Base-by-base conservation (phyloP, 2,329 filamentous ascomycete species). In the Dactylellina parvicollis region DNA sequence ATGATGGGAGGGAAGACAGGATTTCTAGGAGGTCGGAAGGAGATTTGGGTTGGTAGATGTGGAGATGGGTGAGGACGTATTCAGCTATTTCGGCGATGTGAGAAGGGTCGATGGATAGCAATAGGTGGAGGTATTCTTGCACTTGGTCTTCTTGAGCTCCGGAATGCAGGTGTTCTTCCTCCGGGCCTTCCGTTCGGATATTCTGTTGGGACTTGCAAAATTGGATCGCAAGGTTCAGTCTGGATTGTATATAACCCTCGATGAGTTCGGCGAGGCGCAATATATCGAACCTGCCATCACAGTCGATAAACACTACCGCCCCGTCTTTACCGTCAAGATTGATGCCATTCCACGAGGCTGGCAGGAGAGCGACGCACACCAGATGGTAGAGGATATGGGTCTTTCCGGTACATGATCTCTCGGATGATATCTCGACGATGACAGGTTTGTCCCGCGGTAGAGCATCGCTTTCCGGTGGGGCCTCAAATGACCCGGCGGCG, bases 381-480 rank as follows among this genome's bases (percentile, higher is more conserved):
- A 89, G 79, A 70, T 85, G 83, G 79, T 88, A 87, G 34, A 89
- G 80, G 0, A 89, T 78, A 34, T 86, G 84, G 0, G 87, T 86
- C 79, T 88, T 88, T 8, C 87, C 87, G 9, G 83, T 50, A 26
- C 55, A 32, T 2, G 55, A 26, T 16, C 57, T 44, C 20, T 74
- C 62, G 44, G 62, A 61, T 12, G 70, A 74, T 55, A 74, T 74
- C 28, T 74, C 70, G 22, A 74, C 32, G 16, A 74, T 60, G 16
- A 47, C 47, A 1, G 60, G 60, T 12, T 50, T 73, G 16, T 73
- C 69, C 18, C 60, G 44, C 18, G 60, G 46, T 9, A 66, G 20
- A 8, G 55, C 46, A 18, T 55, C 36, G 28, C 36, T 54, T 32
- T 61, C 69, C 8, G 40, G 38, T 2, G 61, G 60, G 16, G 55